Evolutionary conservation across 2,329 filamentous ascomycete genomes (phyloP).

Genomic region (Colletotrichum godetiae): DNA sequence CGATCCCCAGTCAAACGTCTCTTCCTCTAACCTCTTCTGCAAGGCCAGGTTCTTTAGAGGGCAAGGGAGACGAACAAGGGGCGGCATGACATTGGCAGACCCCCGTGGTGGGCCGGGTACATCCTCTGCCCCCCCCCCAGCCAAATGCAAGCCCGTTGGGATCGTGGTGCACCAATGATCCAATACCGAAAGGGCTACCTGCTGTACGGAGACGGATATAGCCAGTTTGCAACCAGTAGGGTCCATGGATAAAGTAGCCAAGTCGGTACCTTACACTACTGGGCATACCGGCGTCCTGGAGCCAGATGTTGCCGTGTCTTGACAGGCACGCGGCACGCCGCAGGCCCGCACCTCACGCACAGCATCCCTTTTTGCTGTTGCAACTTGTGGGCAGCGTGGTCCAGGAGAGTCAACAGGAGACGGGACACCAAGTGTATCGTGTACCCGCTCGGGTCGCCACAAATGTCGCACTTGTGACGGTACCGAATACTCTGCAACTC

Average conservation of each 20-base stretch:
- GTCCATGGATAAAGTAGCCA: too few relatives aligned
- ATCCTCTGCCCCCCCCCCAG: not conserved
- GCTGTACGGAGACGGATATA: not conserved
- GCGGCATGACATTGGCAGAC: constrained; percentile 6
- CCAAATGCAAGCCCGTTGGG: constrained; percentile 5
- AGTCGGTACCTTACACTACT: not conserved
- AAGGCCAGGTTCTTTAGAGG: not conserved
- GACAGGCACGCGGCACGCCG: not conserved
- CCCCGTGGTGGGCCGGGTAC: constrained; percentile 2
- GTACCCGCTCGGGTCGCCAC: constrained; percentile 9
- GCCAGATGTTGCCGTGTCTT: not conserved
- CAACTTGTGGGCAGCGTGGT: not conserved
- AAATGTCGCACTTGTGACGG: not conserved
- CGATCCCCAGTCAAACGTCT: not conserved
- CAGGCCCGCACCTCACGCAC: not conserved
- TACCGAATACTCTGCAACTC: not conserved
- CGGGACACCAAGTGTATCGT: constrained; percentile 11
- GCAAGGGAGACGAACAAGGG: not conserved
- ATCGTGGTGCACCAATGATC: not conserved
- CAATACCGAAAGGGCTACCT: not conserved
- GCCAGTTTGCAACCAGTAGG: not conserved
- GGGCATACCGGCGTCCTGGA: not conserved
- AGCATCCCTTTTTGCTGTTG: not conserved
- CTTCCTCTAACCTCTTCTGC: constrained; percentile 4
- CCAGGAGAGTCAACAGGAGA: not conserved